phyloP scores from a whole-genome alignment of 345 rosid genomes.

The Lagerstroemia speciosa region DNA sequence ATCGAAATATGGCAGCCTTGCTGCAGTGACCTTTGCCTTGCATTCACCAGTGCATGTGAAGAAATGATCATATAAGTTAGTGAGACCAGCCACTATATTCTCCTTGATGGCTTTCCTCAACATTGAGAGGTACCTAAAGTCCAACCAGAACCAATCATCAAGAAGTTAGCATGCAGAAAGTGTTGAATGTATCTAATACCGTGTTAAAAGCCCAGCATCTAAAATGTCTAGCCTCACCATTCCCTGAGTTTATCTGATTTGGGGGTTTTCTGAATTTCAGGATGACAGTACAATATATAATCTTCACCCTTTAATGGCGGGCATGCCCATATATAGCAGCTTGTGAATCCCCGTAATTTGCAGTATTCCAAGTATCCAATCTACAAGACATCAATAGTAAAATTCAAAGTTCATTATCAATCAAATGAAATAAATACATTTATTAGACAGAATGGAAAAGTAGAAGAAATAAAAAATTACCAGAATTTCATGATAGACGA shows the following conservation, averaged over 20 bases:
- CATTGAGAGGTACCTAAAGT: constrained; percentile 82
- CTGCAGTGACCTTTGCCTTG: constrained; percentile 91
- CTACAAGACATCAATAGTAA: constrained; percentile 26
- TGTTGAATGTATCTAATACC: background rate
- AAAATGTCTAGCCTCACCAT: constrained; percentile 49
- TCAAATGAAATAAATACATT: background rate
- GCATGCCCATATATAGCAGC: constrained; percentile 99
- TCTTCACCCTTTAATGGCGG: constrained; percentile 99
- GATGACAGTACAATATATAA: constrained; percentile 95
- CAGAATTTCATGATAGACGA: constrained; percentile 96
- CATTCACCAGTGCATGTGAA: constrained; percentile 76
- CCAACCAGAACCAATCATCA: constrained; percentile 9
- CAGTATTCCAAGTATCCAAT: constrained; percentile 98
- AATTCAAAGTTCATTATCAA: background rate
- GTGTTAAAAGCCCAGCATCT: background rate
- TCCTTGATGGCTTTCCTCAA: constrained; percentile 81
- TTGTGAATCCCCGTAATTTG: constrained; percentile 94
- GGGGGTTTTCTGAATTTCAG: constrained; percentile 99
- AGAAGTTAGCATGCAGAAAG: constrained; percentile 1
- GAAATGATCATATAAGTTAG: constrained; percentile 88
- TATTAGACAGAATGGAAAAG: background rate
- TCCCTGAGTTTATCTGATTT: constrained; percentile 96
- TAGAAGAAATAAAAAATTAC: constrained; percentile 28
- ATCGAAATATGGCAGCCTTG: constrained; percentile 97
- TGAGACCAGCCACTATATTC: constrained; percentile 69